Conservation (phyloP, 2,329 filamentous ascomycete genomes). For the Talaromyces marneffei region DNA sequence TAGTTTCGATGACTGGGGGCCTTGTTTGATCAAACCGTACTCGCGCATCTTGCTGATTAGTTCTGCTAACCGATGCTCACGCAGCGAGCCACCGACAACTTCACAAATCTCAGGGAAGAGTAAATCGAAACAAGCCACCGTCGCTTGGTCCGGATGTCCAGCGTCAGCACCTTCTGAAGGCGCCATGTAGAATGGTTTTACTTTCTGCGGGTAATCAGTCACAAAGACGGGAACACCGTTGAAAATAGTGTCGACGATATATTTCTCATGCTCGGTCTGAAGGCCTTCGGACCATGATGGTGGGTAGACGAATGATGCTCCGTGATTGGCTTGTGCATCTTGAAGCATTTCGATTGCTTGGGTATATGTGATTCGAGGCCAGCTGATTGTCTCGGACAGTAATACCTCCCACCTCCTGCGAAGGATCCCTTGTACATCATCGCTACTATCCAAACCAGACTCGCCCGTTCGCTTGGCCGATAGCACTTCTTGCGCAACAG, state of each 20-base stretch:
- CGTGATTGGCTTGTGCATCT: constrained; percentile 47
- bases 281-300: constrained; percentile 69
- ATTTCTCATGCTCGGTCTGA: constrained; percentile 89
- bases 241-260: constrained; percentile 64
- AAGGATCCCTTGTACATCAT: constrained; percentile 44
- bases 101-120: constrained; percentile 81
- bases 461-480: constrained; percentile 39
- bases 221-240: constrained; percentile 72
- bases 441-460: constrained; percentile 35
- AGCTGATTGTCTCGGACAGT: constrained; percentile 44
- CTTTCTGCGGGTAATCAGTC: constrained; percentile 79
- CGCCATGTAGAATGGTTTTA: constrained; percentile 91
- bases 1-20: constrained; percentile 2
- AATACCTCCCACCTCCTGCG: constrained; percentile 68
- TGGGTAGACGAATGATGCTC: constrained; percentile 57
- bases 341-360: constrained; percentile 67
- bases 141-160: constrained; percentile 33
- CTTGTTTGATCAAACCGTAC: constrained; percentile 53
- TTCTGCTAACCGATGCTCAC: constrained; percentile 68
- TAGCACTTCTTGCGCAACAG: constrained; percentile 52
- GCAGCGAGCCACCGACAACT: constrained; percentile 80
- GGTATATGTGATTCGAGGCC: constrained; percentile 79
- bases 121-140: constrained; percentile 86
- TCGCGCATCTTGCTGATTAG: constrained; percentile 65
- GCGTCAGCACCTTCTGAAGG: constrained; percentile 38